Evolutionary conservation across 2,329 filamentous ascomycete species (phyloP).

Genomic region (Didymella lethalis): DNA sequence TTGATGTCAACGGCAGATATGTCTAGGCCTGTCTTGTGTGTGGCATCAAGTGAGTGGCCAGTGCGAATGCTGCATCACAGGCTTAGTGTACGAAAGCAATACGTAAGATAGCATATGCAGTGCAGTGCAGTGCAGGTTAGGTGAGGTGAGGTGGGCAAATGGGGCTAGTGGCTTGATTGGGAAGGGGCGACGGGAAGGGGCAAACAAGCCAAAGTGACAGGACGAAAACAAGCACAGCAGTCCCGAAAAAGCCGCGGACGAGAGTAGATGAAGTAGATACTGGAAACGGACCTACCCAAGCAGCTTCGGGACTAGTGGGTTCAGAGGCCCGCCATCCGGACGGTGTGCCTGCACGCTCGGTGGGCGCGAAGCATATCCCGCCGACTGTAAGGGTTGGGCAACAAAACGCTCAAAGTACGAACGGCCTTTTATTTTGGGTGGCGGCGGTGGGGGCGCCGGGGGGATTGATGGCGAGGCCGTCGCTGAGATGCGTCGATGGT

Average conservation of each 20-base stretch:
- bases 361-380: conserved; percentile 61
- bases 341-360: conserved; percentile 59
- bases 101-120: conserved; percentile 4
- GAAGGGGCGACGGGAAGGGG: not conserved
- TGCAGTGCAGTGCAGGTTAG: not conserved
- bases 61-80: conserved; percentile 50
- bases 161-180: conserved; percentile 3
- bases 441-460: conserved; percentile 48
- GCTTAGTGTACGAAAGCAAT: conserved; percentile 22
- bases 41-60: conserved; percentile 62
- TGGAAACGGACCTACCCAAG: conserved; percentile 43
- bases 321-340: conserved; percentile 47
- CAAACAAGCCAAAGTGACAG: not conserved
- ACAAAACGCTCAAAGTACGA: conserved; percentile 61
- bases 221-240: conserved; percentile 3
- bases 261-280: not conserved
- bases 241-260: not conserved
- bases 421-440: conserved; percentile 39
- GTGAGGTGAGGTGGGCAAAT: conserved; percentile 3
- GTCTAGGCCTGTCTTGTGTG: conserved; percentile 69
- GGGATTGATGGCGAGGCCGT: conserved; percentile 35
- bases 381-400: conserved; percentile 59
- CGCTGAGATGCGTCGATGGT: conserved; percentile 27
- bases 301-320: conserved; percentile 48
- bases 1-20: conserved; percentile 71